phyloP scores from a whole-genome alignment of 345 rosid species.

The Syzygium jambos region DNA sequence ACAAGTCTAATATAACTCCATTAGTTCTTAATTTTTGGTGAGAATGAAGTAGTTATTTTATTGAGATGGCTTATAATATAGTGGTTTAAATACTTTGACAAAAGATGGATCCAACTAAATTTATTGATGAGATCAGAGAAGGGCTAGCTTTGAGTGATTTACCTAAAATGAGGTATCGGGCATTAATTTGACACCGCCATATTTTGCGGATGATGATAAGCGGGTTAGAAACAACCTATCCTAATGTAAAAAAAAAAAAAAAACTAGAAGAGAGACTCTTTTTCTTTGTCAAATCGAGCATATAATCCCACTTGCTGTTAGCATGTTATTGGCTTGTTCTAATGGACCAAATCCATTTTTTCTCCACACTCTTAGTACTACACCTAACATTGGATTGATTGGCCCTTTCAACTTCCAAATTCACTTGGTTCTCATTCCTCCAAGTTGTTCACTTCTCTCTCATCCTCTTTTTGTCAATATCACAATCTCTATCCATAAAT shows the following conservation, averaged over 20 bases:
- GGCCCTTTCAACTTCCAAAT: background rate
- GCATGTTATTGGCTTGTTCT: background rate
- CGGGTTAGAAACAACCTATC: background rate
- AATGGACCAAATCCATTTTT: background rate
- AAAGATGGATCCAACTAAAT: background rate
- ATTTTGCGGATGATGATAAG: background rate
- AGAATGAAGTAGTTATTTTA: background rate
- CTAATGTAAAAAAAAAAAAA: background rate
- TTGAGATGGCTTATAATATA: background rate
- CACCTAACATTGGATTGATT: background rate
- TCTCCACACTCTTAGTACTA: background rate
- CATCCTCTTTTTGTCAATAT: background rate
- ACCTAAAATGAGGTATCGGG: background rate
- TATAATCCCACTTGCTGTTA: background rate
- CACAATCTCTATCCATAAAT: background rate
- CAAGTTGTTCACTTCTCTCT: background rate
- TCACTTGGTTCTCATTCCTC: constrained; percentile 7
- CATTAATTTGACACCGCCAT: background rate
- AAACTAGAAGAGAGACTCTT: background rate
- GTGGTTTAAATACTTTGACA: background rate
- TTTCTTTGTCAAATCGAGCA: background rate
- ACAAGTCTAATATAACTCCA: background rate
- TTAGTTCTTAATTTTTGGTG: background rate
- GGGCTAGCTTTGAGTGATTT: background rate
- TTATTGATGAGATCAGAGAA: background rate